A percentile compares a stretch with the other conserved stretches of the same genome.
Evolutionary conservation across 2,329 filamentous ascomycete species (phyloP).

Genomic region (Rasamsonia emersonii): DNA sequence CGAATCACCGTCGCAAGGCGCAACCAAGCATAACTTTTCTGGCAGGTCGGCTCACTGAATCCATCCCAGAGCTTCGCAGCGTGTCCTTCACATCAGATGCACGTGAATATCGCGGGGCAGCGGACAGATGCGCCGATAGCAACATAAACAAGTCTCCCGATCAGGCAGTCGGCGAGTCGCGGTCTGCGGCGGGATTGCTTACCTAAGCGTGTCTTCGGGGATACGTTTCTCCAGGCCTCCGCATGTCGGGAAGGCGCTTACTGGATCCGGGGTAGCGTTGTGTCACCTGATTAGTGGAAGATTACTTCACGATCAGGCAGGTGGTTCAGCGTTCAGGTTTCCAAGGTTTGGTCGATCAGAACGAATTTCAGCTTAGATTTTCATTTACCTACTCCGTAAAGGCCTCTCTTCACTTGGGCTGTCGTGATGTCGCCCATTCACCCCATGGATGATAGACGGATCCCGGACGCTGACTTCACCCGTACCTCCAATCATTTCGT

Average conservation of each 20-base stretch:
- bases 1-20: conserved; percentile 2
- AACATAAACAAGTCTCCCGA: conserved; percentile 30
- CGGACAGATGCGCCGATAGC: conserved; percentile 2
- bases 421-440: not conserved
- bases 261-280: too few species aligned
- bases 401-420: not conserved
- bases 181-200: too few species aligned
- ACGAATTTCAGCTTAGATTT: too few species aligned
- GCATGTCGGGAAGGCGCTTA: too few species aligned
- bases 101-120: conserved; percentile 11
- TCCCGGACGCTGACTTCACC: conserved; percentile 4
- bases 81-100: not conserved
- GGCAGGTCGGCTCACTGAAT: conserved; percentile 5
- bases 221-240: too few species aligned
- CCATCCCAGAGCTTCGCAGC: conserved; percentile 4
- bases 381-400: too few species aligned
- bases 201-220: too few species aligned
- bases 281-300: too few species aligned
- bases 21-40: conserved; percentile 4
- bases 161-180: conserved; percentile 23
- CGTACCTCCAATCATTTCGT: conserved; percentile 1
- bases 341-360: too few species aligned
- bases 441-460: conserved; percentile 1
- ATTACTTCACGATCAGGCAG: too few species aligned
- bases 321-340: too few species aligned